Conservation (phyloP, 148 eudicot genomes). For the Tetragonia tetragonoides region DNA sequence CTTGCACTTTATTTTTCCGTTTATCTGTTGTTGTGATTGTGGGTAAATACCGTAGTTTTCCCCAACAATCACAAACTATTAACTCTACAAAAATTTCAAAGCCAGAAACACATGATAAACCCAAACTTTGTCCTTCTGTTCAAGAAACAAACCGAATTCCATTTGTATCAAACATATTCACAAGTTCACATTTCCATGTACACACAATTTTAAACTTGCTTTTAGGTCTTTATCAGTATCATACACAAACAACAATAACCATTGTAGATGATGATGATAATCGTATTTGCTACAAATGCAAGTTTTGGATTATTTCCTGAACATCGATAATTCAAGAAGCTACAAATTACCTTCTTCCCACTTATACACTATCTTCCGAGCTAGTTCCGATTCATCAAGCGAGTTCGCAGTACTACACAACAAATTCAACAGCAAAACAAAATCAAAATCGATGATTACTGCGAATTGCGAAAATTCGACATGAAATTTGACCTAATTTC, state of each 20-base stretch:
- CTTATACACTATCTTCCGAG: constrained; percentile 54
- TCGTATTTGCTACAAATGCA: neutral
- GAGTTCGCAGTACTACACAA: constrained; percentile 41
- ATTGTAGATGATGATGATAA: too few relatives aligned
- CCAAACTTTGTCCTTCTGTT: neutral
- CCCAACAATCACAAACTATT: neutral
- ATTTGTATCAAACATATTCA: neutral
- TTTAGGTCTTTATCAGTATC: neutral
- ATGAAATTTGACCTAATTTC: neutral
- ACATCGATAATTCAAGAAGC: neutral
- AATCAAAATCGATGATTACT: neutral
- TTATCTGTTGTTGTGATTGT: too few relatives aligned
- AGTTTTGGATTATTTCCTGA: neutral
- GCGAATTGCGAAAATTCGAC: neutral
- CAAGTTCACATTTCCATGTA: neutral
- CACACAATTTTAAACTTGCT: neutral
- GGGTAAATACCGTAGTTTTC: too few relatives aligned
- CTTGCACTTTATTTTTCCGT: too few relatives aligned
- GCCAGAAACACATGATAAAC: neutral
- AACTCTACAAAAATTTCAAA: neutral
- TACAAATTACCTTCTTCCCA: constrained; percentile 76
- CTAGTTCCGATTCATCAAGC: constrained; percentile 66
- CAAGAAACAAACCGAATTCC: neutral
- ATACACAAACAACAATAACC: neutral
- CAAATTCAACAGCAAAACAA: neutral